These are phyloP conservation scores for Agrocybe chaxingu DNA, from an alignment of 768 basidiomycete species.

Conservation along the genomic window DNA sequence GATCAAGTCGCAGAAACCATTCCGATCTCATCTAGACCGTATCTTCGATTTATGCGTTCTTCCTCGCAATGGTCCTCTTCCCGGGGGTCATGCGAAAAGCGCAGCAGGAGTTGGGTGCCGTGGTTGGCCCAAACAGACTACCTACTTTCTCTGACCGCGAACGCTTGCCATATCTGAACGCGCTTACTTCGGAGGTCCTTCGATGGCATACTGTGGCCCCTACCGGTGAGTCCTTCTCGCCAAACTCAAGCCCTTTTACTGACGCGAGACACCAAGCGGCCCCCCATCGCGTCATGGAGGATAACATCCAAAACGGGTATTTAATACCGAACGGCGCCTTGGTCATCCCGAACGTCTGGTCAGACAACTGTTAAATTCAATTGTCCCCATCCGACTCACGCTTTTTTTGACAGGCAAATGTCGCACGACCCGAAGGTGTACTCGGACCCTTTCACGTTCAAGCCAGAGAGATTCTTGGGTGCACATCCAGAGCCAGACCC, in stretches of 20 bases:
- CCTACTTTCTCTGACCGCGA: constrained; percentile 36
- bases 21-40: constrained; percentile 29
- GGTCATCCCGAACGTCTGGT: constrained; percentile 51
- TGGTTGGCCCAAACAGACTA: constrained; percentile 37
- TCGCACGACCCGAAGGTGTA: constrained; percentile 33
- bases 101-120: constrained; percentile 40
- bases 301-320: constrained; percentile 59
- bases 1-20: neutral
- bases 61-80: constrained; percentile 36
- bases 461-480: constrained; percentile 46
- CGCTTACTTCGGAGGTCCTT: constrained; percentile 33
- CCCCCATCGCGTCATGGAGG: constrained; percentile 52
- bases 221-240: constrained; percentile 19
- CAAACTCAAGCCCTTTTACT: no score
- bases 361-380: neutral
- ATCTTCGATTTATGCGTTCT: constrained; percentile 34
- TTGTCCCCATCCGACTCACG: neutral
- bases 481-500: constrained; percentile 41
- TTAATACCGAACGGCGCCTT: constrained; percentile 57
- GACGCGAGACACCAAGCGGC: constrained; percentile 29
- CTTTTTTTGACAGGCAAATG: constrained; percentile 29
- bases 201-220: constrained; percentile 33
- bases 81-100: constrained; percentile 36
- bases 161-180: constrained; percentile 38
- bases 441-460: constrained; percentile 40